Percentiles rank a stretch among this genome's conserved stretches.
These are phyloP conservation scores for Globisporangium viniferum DNA, from an alignment of 352 stramenopile species.

Conservation along the genomic window DNA sequence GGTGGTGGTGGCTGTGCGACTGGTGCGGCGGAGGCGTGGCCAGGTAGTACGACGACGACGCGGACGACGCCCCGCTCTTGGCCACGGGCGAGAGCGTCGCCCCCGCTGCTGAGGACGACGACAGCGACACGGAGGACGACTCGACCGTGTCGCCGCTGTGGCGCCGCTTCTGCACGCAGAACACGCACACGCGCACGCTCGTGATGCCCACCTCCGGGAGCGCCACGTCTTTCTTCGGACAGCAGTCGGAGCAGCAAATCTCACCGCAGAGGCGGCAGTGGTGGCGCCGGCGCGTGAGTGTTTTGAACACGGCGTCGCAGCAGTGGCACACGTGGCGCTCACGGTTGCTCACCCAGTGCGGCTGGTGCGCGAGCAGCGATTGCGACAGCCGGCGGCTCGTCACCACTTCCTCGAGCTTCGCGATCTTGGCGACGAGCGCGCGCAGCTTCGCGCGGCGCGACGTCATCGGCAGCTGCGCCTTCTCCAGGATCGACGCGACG, in stretches of 20 bases:
- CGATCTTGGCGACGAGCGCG: constrained; percentile 47
- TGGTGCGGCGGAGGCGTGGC: constrained; percentile 13
- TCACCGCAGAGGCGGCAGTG: constrained; percentile 78
- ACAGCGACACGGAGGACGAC: constrained; percentile 13
- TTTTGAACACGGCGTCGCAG: constrained; percentile 60
- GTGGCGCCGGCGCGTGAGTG: constrained; percentile 64
- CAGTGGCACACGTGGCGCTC: constrained; percentile 55
- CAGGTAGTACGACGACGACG: constrained; percentile 3
- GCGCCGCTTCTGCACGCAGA: constrained; percentile 51
- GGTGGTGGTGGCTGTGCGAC: constrained; percentile 10
- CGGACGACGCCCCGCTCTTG: not conserved
- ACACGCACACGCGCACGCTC: constrained; percentile 66
- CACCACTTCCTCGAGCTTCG: constrained; percentile 64
- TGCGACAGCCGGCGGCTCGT: constrained; percentile 68
- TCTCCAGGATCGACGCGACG: constrained; percentile 71
- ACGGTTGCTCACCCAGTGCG: constrained; percentile 67
- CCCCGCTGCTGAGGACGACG: constrained; percentile 16
- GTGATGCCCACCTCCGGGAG: constrained; percentile 57
- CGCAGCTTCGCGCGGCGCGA: constrained; percentile 58
- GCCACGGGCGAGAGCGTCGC: constrained; percentile 18
- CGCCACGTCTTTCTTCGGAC: constrained; percentile 76
- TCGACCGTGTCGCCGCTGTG: constrained; percentile 37
- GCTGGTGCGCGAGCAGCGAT: constrained; percentile 59
- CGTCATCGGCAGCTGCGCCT: constrained; percentile 51
- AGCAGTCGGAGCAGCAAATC: constrained; percentile 74